phyloP scores from a whole-genome alignment of 306 rosid genomes.

The Quercus rubra region DNA sequence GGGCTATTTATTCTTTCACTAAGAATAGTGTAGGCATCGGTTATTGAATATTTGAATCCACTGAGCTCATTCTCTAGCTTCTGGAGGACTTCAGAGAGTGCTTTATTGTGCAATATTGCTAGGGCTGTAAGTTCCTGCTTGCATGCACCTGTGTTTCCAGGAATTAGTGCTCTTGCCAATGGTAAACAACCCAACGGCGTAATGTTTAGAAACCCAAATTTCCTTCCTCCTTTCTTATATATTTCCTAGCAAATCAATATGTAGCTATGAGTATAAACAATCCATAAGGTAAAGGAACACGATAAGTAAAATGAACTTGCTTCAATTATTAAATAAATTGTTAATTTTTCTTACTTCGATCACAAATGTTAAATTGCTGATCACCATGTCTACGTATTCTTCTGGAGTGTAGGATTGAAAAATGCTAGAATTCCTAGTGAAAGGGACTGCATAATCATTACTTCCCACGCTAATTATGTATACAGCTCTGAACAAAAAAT shows the following conservation, averaged over 20 bases:
- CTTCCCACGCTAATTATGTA: conserved; percentile 37
- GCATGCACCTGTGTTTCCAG: background rate
- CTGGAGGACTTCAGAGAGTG: conserved; percentile 12
- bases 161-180: too few species aligned
- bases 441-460: conserved; percentile 34
- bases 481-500: conserved; percentile 39
- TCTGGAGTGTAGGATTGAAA: conserved; percentile 17
- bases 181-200: too few species aligned
- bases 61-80: conserved; percentile 19
- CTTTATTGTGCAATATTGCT: conserved; percentile 22
- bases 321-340: background rate
- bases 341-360: conserved; percentile 19
- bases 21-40: conserved; percentile 3
- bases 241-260: too few species aligned
- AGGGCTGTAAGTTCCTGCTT: conserved; percentile 11
- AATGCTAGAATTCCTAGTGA: background rate
- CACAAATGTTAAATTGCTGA: conserved; percentile 34
- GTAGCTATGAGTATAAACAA: background rate
- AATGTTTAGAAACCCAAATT: too few species aligned
- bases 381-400: conserved; percentile 31
- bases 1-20: conserved; percentile 19
- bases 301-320: background rate
- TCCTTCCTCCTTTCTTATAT: too few species aligned
- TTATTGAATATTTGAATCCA: conserved; percentile 30
- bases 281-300: background rate